A percentile compares a stretch with the other conserved stretches of the same genome.
Evolutionary conservation across 805 yeast species (phyloP).

Genomic region (Cyberlindnera americana): DNA sequence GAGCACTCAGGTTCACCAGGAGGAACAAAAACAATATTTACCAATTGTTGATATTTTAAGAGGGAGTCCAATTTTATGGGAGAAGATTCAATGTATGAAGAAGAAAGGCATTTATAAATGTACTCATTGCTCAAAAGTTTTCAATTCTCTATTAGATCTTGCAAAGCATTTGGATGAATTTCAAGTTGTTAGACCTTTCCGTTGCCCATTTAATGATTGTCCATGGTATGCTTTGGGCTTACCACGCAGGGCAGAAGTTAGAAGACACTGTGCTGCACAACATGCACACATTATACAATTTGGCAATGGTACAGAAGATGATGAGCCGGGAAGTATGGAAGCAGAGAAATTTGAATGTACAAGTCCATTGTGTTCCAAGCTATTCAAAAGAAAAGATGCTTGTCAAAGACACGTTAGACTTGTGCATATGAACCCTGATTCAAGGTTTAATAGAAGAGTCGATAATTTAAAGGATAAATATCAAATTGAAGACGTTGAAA

Average conservation of each 20-base stretch:
- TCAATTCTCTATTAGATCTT: slow-evolving; percentile 35
- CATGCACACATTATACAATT: slow-evolving; percentile 28
- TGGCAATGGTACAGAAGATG: not conserved
- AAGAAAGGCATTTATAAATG: slow-evolving; percentile 45
- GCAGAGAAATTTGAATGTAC: slow-evolving; percentile 26
- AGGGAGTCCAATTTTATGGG: slow-evolving; percentile 27
- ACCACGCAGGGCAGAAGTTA: slow-evolving; percentile 45
- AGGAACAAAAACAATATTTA: no score
- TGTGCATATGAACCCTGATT: slow-evolving; percentile 41
- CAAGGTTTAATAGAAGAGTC: slow-evolving; percentile 38
- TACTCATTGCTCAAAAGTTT: slow-evolving; percentile 42
- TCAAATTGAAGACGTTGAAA: slow-evolving; percentile 6
- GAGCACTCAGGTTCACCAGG: no score
- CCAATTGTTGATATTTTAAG: slow-evolving; percentile 26
- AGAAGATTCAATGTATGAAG: slow-evolving; percentile 29
- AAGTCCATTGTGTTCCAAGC: slow-evolving; percentile 39
- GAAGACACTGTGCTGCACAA: slow-evolving; percentile 48
- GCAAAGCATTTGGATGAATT: slow-evolving; percentile 43
- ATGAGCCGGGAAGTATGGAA: not conserved
- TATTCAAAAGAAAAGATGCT: slow-evolving; percentile 51
- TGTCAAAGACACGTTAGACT: slow-evolving; percentile 48
- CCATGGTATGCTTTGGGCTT: slow-evolving; percentile 48
- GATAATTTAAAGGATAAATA: slow-evolving; percentile 8
- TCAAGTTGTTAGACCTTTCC: slow-evolving; percentile 36
- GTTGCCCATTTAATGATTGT: slow-evolving; percentile 44